These are phyloP conservation scores for Brassica hybrid DNA, from an alignment of 441 rosid genomes.

Conservation along the genomic window DNA sequence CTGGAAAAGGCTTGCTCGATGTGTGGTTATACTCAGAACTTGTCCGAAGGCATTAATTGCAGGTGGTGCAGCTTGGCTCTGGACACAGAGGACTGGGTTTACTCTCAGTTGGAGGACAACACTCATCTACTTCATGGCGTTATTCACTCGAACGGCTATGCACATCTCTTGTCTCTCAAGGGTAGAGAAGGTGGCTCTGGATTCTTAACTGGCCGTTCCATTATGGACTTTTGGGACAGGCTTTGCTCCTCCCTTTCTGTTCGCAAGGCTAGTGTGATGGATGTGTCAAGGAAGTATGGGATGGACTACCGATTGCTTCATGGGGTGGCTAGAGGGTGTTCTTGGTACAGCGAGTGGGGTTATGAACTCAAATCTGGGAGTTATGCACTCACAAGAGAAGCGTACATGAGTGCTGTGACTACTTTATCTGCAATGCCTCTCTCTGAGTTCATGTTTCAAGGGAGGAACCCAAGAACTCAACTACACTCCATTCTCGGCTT, in stretches of 20 bases:
- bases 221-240: constrained; percentile 82
- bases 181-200: constrained; percentile 76
- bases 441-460: constrained; percentile 49
- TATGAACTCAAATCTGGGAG: constrained; percentile 66
- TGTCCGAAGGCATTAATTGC: constrained; percentile 61
- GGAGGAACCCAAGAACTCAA: constrained; percentile 48
- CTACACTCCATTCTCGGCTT: constrained; percentile 55
- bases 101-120: constrained; percentile 60
- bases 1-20: constrained; percentile 45
- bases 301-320: constrained; percentile 65
- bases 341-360: constrained; percentile 78
- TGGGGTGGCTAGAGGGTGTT: constrained; percentile 56
- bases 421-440: constrained; percentile 56
- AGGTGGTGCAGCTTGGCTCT: constrained; percentile 52
- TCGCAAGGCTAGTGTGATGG: constrained; percentile 74
- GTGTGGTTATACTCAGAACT: constrained; percentile 50
- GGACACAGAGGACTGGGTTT: constrained; percentile 61
- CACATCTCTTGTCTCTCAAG: constrained; percentile 72
- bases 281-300: constrained; percentile 70
- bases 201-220: constrained; percentile 58
- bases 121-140: constrained; percentile 76
- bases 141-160: constrained; percentile 75
- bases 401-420: constrained; percentile 53
- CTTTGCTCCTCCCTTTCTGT: constrained; percentile 58
- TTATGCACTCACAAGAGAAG: constrained; percentile 59